Evolutionary conservation across 108 stramenopile genomes (phyloP).

Genomic region (Cyclotella kingstonii): DNA sequence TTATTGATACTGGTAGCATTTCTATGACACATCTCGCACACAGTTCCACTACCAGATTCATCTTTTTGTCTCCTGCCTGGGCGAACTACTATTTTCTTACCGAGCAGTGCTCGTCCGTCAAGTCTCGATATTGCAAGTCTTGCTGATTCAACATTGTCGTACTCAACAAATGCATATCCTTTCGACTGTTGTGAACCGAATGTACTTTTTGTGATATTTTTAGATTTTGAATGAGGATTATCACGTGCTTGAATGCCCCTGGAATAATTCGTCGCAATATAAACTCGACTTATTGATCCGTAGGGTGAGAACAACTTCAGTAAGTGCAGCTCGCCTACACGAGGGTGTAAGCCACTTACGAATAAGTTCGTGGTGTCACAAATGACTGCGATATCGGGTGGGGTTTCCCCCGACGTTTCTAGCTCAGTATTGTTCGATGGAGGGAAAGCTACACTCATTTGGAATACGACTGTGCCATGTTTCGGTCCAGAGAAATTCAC

Average conservation of each 20-base stretch:
- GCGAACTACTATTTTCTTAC: slow-evolving; percentile 30
- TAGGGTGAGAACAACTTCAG: slow-evolving; percentile 43
- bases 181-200: slow-evolving; percentile 31
- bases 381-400: not conserved
- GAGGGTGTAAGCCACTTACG: slow-evolving; percentile 36
- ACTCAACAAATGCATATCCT: slow-evolving; percentile 45
- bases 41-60: not conserved
- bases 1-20: not conserved
- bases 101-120: slow-evolving; percentile 26
- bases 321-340: slow-evolving; percentile 36
- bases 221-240: slow-evolving; percentile 14
- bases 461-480: too few species aligned
- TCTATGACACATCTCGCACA: not conserved
- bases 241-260: not conserved
- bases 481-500: too few species aligned
- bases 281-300: slow-evolving; percentile 30
- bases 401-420: not conserved
- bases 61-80: slow-evolving; percentile 20
- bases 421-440: too few species aligned
- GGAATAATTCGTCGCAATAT: slow-evolving; percentile 25
- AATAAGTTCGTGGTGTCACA: slow-evolving; percentile 36
- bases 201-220: slow-evolving; percentile 11
- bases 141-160: slow-evolving; percentile 27
- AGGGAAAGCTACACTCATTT: too few species aligned
- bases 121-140: slow-evolving; percentile 32